These are phyloP conservation scores for Aureobasidium sp. DNA, from an alignment of 2,329 filamentous ascomycete species.

Conservation along the genomic window DNA sequence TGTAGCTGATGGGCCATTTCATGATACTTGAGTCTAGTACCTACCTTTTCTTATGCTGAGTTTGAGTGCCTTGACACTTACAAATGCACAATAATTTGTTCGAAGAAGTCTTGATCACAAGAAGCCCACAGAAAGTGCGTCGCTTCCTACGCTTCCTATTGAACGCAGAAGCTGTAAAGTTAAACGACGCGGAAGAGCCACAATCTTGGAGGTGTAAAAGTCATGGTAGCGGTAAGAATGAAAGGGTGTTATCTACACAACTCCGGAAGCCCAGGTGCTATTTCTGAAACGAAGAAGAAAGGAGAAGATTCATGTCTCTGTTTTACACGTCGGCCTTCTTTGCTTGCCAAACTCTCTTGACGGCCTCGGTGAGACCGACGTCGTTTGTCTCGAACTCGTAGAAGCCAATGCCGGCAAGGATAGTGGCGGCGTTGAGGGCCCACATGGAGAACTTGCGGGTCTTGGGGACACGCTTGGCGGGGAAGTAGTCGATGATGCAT, in stretches of 20 bases:
- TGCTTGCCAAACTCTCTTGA: slow-evolving; percentile 86
- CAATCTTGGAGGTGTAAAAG: not conserved
- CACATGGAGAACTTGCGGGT: slow-evolving; percentile 63
- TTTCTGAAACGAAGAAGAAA: not conserved
- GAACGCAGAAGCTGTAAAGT: too few species aligned
- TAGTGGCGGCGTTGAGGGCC: slow-evolving; percentile 70
- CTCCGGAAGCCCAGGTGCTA: slow-evolving; percentile 11
- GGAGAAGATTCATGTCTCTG: not conserved
- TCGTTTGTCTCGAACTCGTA: slow-evolving; percentile 99
- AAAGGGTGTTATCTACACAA: slow-evolving; percentile 14
- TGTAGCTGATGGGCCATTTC: too few species aligned
- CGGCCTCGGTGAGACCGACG: slow-evolving; percentile 82
- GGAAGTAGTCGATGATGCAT: slow-evolving; percentile 86
- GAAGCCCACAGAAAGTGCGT: too few species aligned
- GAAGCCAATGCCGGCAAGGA: slow-evolving; percentile 75
- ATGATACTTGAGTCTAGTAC: too few species aligned
- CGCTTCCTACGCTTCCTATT: too few species aligned
- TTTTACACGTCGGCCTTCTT: slow-evolving; percentile 29
- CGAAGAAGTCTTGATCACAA: not conserved
- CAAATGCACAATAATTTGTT: too few species aligned
- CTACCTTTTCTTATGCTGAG: too few species aligned
- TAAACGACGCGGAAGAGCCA: not conserved
- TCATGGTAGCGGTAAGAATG: not conserved
- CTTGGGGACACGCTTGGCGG: slow-evolving; percentile 60
- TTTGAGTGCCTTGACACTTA: too few species aligned